Evolutionary conservation across 345 rosid species (phyloP).

Genomic region (Eucalyptus curtisii): DNA sequence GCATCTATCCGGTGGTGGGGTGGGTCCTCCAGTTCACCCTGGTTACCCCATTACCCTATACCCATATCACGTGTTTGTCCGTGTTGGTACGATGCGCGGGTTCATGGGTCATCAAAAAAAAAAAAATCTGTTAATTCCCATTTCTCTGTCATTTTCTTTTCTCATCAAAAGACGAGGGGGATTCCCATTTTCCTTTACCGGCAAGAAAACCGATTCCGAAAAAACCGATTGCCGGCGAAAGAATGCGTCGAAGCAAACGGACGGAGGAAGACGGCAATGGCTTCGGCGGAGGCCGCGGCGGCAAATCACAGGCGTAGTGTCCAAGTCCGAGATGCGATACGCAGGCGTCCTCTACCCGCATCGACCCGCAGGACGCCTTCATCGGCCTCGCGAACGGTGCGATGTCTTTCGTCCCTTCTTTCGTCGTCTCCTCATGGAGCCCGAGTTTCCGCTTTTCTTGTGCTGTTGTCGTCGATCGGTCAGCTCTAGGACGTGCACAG

Average conservation of each 20-base stretch:
- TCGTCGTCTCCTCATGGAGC: not conserved
- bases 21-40: too few relatives aligned
- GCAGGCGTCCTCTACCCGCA: slow-evolving; percentile 27
- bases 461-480: not conserved
- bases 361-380: slow-evolving; percentile 28
- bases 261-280: not conserved
- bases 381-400: slow-evolving; percentile 24
- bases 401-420: not conserved
- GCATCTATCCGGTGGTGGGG: too few relatives aligned
- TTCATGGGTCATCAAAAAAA: too few relatives aligned
- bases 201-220: too few relatives aligned
- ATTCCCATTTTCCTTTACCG: too few relatives aligned
- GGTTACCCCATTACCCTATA: too few relatives aligned
- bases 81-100: too few relatives aligned
- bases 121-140: too few relatives aligned
- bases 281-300: not conserved
- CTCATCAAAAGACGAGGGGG: too few relatives aligned
- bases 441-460: not conserved
- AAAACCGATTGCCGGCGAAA: not conserved
- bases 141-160: too few relatives aligned
- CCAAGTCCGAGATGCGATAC: slow-evolving; percentile 36
- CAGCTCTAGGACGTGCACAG: not conserved
- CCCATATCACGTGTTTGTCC: too few relatives aligned
- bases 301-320: slow-evolving; percentile 30
- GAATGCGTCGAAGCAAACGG: not conserved